Percentiles rank a stretch among this genome's conserved stretches.
Evolutionary conservation across 768 basidiomycete genomes (phyloP).

Genomic region (Tulasnella sp.): DNA sequence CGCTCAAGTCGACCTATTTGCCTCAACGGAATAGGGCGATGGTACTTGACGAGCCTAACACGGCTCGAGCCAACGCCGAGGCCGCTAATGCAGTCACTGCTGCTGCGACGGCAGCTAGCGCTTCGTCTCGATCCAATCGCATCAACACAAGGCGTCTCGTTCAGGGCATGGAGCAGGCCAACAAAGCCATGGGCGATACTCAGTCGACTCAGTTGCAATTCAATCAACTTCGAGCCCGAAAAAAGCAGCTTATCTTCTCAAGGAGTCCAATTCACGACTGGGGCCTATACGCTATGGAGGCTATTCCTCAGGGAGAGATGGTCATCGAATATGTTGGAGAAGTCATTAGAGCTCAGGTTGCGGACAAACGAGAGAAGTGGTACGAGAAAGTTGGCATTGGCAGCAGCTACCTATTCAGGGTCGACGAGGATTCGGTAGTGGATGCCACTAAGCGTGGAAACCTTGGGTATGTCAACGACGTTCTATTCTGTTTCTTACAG

Average conservation of each 20-base stretch:
- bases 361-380: constrained; percentile 92
- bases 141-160: constrained; percentile 86
- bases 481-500: constrained; percentile 7
- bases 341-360: constrained; percentile 87
- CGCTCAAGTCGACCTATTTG: constrained; percentile 85
- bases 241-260: constrained; percentile 94
- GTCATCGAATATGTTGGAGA: constrained; percentile 99
- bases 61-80: constrained; percentile 27
- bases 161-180: constrained; percentile 88
- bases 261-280: constrained; percentile 96
- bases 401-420: constrained; percentile 93
- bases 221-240: constrained; percentile 94
- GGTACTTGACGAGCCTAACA: constrained; percentile 29
- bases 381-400: constrained; percentile 98
- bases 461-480: constrained; percentile 61
- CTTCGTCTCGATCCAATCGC: constrained; percentile 78
- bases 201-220: constrained; percentile 74
- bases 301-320: constrained; percentile 90
- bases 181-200: constrained; percentile 46
- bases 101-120: constrained; percentile 34
- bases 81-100: not conserved
- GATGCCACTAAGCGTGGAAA: constrained; percentile 99
- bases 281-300: constrained; percentile 97
- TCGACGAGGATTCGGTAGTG: constrained; percentile 95
- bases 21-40: constrained; percentile 45